Conservation (phyloP, 257 asterid species). For the Agastache rugosa region DNA sequence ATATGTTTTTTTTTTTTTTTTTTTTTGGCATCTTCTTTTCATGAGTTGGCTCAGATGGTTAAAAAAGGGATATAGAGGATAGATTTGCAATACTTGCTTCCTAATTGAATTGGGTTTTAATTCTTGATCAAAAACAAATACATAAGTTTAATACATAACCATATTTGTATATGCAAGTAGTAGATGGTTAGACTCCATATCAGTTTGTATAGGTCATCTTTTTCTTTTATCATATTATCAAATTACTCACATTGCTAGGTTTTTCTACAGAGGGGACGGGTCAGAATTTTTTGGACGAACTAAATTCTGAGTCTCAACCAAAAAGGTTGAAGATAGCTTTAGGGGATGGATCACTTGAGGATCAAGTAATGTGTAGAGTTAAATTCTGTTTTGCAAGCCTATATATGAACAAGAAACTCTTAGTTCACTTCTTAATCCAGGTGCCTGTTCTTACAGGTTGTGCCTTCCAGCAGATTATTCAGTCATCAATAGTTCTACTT, state of each 20-base stretch:
- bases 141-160: background rate
- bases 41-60: constrained; percentile 15
- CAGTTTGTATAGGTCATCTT: constrained; percentile 15
- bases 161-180: background rate
- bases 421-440: constrained; percentile 30
- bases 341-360: constrained; percentile 34
- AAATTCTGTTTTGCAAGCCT: constrained; percentile 4
- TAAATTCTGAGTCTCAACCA: constrained; percentile 33
- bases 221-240: background rate
- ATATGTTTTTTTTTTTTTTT: background rate
- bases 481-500: constrained; percentile 1
- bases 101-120: background rate
- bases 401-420: background rate
- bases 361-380: constrained; percentile 42
- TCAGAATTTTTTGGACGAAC: constrained; percentile 45
- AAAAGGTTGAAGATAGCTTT: constrained; percentile 40
- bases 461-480: constrained; percentile 15
- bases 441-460: constrained; percentile 38
- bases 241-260: constrained; percentile 7
- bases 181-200: constrained; percentile 22
- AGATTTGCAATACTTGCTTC: no score
- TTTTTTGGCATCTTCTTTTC: background rate
- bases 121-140: background rate
- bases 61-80: background rate
- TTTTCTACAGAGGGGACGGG: constrained; percentile 51